A percentile compares a stretch with the other conserved stretches of the same genome.
These are phyloP conservation scores for Lojkania enalia DNA, from an alignment of 2,329 filamentous ascomycete genomes.

Conservation along the genomic window DNA sequence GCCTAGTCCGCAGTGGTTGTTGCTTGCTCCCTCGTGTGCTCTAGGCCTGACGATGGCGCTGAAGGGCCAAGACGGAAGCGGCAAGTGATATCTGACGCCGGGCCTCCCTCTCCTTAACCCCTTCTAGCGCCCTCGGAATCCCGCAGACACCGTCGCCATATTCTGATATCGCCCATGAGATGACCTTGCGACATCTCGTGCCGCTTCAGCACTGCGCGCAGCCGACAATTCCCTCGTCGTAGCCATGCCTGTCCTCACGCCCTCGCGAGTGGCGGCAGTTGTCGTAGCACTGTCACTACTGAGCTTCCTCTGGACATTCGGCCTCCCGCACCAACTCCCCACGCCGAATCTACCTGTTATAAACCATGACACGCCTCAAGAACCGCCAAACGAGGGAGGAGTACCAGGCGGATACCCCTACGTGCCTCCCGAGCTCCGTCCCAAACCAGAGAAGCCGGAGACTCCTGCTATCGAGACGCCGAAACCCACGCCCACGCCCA, in stretches of 20 bases:
- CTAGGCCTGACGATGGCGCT: no score
- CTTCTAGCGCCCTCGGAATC: no score
- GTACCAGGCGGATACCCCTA: background rate
- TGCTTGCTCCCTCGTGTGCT: no score
- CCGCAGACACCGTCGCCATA: no score
- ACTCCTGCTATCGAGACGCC: background rate
- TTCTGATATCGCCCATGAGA: no score
- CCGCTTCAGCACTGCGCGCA: conserved; percentile 6
- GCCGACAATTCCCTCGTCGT: conserved; percentile 4
- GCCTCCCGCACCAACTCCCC: conserved; percentile 24
- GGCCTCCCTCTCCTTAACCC: no score
- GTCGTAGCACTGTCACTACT: conserved; percentile 31
- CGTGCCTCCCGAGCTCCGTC: background rate
- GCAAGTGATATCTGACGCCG: no score
- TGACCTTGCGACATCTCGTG: background rate
- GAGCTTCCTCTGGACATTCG: conserved; percentile 38
- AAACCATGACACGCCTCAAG: conserved; percentile 25
- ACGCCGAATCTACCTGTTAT: conserved; percentile 27
- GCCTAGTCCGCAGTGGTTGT: no score
- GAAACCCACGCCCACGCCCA: conserved; percentile 1
- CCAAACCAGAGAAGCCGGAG: background rate
- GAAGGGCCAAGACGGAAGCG: no score
- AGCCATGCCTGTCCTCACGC: conserved; percentile 37
- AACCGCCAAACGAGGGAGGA: background rate
- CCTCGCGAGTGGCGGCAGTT: conserved; percentile 34